Evolutionary conservation across 257 asterid species (phyloP).

Genomic region (Solanum bukasovii): DNA sequence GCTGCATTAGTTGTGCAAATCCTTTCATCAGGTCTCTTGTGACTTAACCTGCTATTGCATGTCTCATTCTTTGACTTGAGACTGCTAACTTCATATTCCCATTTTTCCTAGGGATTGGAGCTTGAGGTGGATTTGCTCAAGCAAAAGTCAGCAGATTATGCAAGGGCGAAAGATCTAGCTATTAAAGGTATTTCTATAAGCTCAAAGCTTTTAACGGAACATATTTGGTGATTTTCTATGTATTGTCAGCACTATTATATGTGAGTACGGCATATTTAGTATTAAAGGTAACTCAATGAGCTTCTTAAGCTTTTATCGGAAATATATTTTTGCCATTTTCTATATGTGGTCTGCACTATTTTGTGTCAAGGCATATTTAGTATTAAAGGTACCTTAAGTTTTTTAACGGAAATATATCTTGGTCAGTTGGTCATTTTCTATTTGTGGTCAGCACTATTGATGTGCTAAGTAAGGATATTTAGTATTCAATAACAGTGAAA

Average conservation of each 20-base stretch:
- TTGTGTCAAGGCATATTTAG: neutral
- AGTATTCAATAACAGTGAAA: neutral
- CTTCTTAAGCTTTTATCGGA: neutral
- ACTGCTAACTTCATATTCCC: neutral
- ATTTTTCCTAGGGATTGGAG: constrained; percentile 44
- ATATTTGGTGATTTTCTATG: neutral
- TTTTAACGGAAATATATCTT: neutral
- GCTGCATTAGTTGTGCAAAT: neutral
- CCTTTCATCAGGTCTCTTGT: neutral
- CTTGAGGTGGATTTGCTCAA: constrained; percentile 66
- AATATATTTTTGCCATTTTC: neutral
- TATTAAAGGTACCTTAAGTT: neutral
- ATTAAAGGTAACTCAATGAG: neutral
- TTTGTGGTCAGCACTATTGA: neutral
- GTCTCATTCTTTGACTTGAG: neutral
- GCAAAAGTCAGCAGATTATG: constrained; percentile 61
- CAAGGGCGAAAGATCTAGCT: constrained; percentile 66
- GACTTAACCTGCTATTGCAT: neutral
- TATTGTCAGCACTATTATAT: neutral
- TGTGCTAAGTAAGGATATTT: neutral
- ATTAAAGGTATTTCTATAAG: constrained; percentile 42
- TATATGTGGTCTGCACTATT: neutral
- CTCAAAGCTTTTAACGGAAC: neutral
- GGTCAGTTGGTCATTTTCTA: neutral
- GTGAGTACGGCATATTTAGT: neutral